Evolutionary conservation across 331 rosid species (phyloP).

Genomic region (Pyracantha coccinea): DNA sequence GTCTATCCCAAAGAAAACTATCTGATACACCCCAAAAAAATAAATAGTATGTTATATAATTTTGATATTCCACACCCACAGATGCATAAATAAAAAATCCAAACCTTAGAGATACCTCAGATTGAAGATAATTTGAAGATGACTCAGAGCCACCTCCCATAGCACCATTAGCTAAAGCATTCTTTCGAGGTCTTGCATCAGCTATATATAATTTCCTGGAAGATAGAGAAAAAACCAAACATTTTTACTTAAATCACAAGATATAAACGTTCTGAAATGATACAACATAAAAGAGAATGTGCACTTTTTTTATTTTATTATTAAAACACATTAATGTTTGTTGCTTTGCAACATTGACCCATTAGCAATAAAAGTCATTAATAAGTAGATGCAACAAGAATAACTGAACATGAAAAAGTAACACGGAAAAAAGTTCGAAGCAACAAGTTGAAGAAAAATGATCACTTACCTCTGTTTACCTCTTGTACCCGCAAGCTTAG

Average conservation of each 20-base stretch:
- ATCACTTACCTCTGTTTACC: conserved; percentile 55
- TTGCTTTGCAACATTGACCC: neutral
- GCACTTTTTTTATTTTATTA: too few relatives aligned
- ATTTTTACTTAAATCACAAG: neutral
- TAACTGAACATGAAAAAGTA: neutral
- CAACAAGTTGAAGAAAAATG: neutral
- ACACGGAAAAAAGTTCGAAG: neutral
- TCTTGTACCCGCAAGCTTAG: conserved; percentile 33
- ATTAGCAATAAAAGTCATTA: neutral
- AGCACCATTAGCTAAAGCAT: conserved; percentile 96
- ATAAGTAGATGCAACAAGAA: neutral
- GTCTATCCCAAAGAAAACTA: conserved; percentile 93
- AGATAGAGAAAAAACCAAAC: neutral
- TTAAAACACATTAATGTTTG: neutral
- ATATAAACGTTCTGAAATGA: too few relatives aligned
- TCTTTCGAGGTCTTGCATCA: conserved; percentile 95
- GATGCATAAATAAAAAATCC: conserved; percentile 11
- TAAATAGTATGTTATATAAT: neutral
- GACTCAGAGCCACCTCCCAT: conserved; percentile 99
- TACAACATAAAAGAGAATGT: too few relatives aligned
- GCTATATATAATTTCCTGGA: conserved; percentile 89
- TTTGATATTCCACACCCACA: conserved; percentile 1
- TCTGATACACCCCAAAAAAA: conserved; percentile 30
- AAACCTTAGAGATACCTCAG: conserved; percentile 56
- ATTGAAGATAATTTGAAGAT: conserved; percentile 83